A percentile compares a stretch with the other conserved stretches of the same genome.
Conservation (phyloP, 1,284 basidiomycete species). For the Puccinia triticina region DNA sequence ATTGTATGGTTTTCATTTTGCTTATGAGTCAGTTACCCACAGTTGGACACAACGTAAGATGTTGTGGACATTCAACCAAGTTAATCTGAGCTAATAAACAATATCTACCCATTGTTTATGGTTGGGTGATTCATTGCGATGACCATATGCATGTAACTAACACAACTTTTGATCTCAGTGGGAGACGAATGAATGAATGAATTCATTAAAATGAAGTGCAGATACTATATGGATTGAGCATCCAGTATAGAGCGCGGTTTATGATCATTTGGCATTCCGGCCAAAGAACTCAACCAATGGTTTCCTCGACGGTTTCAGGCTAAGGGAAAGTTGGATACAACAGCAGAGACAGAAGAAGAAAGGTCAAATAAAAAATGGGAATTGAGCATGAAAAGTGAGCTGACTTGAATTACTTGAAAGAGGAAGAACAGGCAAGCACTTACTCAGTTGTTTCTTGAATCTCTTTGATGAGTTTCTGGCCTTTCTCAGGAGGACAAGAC, state of each 20-base stretch:
- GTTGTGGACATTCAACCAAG: too few species aligned
- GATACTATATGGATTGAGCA: background rate
- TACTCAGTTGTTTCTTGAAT: slow-evolving; percentile 39
- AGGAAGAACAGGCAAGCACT: background rate
- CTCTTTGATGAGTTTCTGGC: slow-evolving; percentile 57
- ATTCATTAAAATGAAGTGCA: too few species aligned
- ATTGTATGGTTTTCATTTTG: too few species aligned
- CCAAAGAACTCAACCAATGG: slow-evolving; percentile 50
- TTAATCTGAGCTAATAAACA: too few species aligned
- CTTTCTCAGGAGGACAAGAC: slow-evolving; percentile 77
- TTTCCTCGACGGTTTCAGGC: slow-evolving; percentile 41
- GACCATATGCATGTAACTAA: too few species aligned
- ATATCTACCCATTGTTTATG: too few species aligned
- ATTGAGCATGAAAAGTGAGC: background rate
- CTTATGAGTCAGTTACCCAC: too few species aligned
- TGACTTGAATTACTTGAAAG: background rate
- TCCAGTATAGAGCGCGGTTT: background rate
- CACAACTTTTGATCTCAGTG: too few species aligned
- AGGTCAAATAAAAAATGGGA: background rate
- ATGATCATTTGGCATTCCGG: slow-evolving; percentile 17
- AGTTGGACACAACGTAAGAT: too few species aligned
- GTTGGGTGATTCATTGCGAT: too few species aligned
- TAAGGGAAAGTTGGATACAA: background rate
- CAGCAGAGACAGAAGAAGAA: background rate
- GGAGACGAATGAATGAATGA: too few species aligned